Evolutionary conservation across 106 monocot genomes (phyloP), one percentile per base, ranked within the genome.

Genomic region (Acanthochlamys bracteata): DNA sequence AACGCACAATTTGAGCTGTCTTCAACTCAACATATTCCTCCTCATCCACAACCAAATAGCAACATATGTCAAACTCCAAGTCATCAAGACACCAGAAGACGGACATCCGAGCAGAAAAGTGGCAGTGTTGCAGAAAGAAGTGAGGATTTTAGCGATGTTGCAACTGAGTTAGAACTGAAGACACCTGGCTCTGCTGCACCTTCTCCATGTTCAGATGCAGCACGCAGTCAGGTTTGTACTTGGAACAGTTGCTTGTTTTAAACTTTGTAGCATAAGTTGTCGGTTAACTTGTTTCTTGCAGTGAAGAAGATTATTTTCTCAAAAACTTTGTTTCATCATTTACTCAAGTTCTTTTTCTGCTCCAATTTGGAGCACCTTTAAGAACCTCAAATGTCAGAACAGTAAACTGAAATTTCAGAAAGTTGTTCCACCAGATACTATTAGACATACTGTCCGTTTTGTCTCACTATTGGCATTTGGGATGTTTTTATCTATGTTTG

Each of bases 131-230:
- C 73, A 58, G 81, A 79, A 63, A 85, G 70, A 74, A 75, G 68
- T 71, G 69, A 84, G 20, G 73, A 82, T 41, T 78, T 67, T 61
- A 83, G 79, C 68, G 85, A 98, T 81, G 88, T 98, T 64, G 96
- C 80, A 15, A 88, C 91, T 41, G 91, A 92, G 19, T 77, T 98
- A 74, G 96, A 98, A 65, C 85, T 98, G 16, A 98, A 98, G 72
- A 98, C 80, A 62, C 96, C 91, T 27, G 96, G 96, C 61, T 92
- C 83, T 55, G 43, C 69, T 20, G 55, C 25, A 15, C 63, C 74
- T 59, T 75, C 74, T 51, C 63, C 73, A 23, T 66, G 67, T 25
- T 69, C 77, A 43, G 83, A 79, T 69, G 63, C 76, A 25, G 20
- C 53, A 72, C 53, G 45, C 52, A 58, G 81, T 11, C 71, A 80